Evolutionary conservation across 2,329 filamentous ascomycete species (phyloP), one percentile per base, ranked within the genome.

Genomic region (Aspergillus clavatus): DNA sequence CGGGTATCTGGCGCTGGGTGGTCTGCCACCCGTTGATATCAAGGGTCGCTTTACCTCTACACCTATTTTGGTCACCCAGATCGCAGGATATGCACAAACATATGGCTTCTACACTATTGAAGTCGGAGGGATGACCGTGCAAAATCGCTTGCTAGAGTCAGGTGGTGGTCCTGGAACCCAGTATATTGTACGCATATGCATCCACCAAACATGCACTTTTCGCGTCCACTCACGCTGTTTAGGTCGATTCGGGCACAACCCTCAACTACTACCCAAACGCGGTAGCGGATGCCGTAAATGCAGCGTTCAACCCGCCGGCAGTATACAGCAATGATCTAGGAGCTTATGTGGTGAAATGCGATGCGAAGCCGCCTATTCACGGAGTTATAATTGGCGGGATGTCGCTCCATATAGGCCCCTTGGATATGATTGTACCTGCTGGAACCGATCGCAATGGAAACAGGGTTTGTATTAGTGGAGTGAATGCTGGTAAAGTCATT

Each of bases 291-390:
- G 66, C 65, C 1, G 56, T 73, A 18, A 71, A 72, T 29, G 54
- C 53, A 1, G 59, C 65, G 0, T 76, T 76, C 53, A 38, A 49
- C 8, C 72, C 73, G 1, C 59, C 72, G 0, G 72, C 65, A 3
- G 47, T 38, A 7, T 69, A 63, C 29, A 56, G 59, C 26, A 31
- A 58, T 1, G 51, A 58, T 1, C 41, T 61, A 0, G 63, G 63
- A 4, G 51, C 60, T 0, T 75, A 69, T 42, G 33, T 64, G 6
- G 72, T 76, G 1, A 53, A 65, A 14, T 77, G 74, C 51, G 57
- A 63, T 41, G 68, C 72, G 6, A 66, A 42, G 1, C 52, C 67
- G 4, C 73, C 74, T 0, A 41, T 56, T 5, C 62, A 75, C n/a
- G 67, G 66, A 5, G 65, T 76, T 21, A 57, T 56, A 1, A 67